These are phyloP conservation scores for Iris macrosiphon DNA, from an alignment of 106 monocot genomes.

Conservation along the genomic window DNA sequence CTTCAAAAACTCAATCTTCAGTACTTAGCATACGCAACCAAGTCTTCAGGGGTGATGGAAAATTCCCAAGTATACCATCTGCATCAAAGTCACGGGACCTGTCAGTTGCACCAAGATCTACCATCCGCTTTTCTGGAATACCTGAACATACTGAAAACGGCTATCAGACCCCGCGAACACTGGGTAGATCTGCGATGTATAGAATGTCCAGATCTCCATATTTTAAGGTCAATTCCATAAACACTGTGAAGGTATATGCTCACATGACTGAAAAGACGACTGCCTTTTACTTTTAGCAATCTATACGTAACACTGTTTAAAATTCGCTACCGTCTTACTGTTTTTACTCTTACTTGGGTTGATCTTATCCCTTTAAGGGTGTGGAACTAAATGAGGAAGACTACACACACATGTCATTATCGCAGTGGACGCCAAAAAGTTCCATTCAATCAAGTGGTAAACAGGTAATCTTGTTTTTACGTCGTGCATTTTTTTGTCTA, in stretches of 20 bases:
- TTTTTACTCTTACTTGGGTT: background rate
- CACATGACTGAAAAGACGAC: too few species aligned
- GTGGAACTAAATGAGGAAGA: background rate
- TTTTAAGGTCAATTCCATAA: conserved; percentile 25
- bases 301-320: background rate
- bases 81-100: background rate
- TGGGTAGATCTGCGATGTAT: conserved; percentile 56
- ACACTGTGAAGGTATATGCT: background rate
- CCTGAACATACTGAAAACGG: conserved; percentile 26
- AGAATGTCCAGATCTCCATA: conserved; percentile 65
- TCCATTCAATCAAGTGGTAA: conserved; percentile 17
- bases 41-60: conserved; percentile 13
- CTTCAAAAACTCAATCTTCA: conserved; percentile 30
- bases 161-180: conserved; percentile 37
- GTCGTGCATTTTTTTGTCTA: too few species aligned
- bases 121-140: conserved; percentile 14
- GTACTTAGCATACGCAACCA: conserved; percentile 23
- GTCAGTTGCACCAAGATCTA: conserved; percentile 17
- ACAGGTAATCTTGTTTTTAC: conserved; percentile 30
- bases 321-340: background rate
- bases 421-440: conserved; percentile 13
- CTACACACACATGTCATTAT: conserved; percentile 15
- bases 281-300: background rate
- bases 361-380: conserved; percentile 13
- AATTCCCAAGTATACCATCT: conserved; percentile 2